phyloP scores from a whole-genome alignment of 495 filamentous ascomycete species.

The Xylaria acuta region DNA sequence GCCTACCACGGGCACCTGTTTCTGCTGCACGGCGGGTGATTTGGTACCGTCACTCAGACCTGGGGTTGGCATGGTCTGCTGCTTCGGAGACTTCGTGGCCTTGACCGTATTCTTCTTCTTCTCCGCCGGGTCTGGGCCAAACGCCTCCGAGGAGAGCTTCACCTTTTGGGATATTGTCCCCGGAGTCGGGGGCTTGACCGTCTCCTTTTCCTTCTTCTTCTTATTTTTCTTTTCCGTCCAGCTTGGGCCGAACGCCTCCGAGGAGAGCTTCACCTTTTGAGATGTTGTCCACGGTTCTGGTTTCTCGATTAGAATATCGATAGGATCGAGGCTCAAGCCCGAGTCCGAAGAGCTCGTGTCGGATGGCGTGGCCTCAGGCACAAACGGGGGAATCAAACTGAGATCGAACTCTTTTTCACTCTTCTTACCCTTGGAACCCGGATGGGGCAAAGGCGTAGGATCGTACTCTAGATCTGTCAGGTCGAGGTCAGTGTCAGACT shows the following conservation, averaged over 20 bases:
- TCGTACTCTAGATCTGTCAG: neutral
- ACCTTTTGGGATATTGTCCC: neutral
- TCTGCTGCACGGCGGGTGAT: neutral
- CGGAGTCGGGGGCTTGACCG: neutral
- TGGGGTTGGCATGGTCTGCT: neutral
- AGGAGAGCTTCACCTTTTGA: too few relatives aligned
- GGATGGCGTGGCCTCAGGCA: neutral
- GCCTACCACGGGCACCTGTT: neutral
- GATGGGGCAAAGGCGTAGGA: neutral
- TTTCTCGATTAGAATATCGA: neutral
- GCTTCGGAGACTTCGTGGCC: neutral
- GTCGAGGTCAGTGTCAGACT: neutral
- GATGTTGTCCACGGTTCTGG: too few relatives aligned
- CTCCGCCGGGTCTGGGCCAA: neutral
- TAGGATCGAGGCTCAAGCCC: neutral
- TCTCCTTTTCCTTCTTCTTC: neutral
- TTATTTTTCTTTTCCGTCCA: neutral
- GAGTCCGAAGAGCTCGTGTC: neutral
- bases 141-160: neutral
- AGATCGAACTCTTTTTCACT: neutral
- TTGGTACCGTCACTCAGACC: neutral
- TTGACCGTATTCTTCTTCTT: neutral
- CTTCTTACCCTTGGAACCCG: neutral
- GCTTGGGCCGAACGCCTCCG: too few relatives aligned
- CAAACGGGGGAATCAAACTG: neutral